Conservation (phyloP, 2,329 filamentous ascomycete genomes). For the Dactylellina parvicollis region DNA sequence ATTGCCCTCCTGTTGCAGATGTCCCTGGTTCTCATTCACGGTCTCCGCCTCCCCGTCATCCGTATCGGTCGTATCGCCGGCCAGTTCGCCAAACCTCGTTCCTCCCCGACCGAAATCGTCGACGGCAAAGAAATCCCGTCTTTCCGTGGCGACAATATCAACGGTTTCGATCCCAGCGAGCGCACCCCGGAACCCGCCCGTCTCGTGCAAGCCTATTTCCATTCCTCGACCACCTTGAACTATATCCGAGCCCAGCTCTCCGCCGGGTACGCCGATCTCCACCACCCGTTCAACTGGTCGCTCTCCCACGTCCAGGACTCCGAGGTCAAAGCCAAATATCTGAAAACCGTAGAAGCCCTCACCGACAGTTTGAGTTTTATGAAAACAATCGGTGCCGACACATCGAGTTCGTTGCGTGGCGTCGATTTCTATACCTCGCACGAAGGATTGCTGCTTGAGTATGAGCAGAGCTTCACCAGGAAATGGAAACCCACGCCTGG, state of each 20-base stretch:
- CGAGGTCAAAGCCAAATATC: slow-evolving; percentile 84
- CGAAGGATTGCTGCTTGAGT: slow-evolving; percentile 91
- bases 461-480: slow-evolving; percentile 87
- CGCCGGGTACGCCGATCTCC: slow-evolving; percentile 90
- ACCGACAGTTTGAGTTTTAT: slow-evolving; percentile 94
- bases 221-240: slow-evolving; percentile 93
- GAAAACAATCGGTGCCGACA: slow-evolving; percentile 89
- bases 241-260: slow-evolving; percentile 85
- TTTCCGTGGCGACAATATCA: slow-evolving; percentile 95
- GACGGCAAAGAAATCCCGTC: slow-evolving; percentile 84
- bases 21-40: slow-evolving; percentile 95
- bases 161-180: slow-evolving; percentile 81
- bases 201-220: slow-evolving; percentile 90
- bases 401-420: slow-evolving; percentile 82
- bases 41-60: slow-evolving; percentile 80
- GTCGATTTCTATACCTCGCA: slow-evolving; percentile 96
- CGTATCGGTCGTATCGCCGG: slow-evolving; percentile 96
- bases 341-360: slow-evolving; percentile 82
- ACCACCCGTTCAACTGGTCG: slow-evolving; percentile 93
- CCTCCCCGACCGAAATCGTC: slow-evolving; percentile 83
- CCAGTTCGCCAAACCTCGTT: slow-evolving; percentile 95
- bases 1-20: slow-evolving; percentile 97
- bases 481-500: slow-evolving; percentile 71
- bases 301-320: slow-evolving; percentile 90
- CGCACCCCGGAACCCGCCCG: slow-evolving; percentile 82